phyloP scores from a whole-genome alignment of 2,329 filamentous ascomycete species.

The Venturia aucupariae region DNA sequence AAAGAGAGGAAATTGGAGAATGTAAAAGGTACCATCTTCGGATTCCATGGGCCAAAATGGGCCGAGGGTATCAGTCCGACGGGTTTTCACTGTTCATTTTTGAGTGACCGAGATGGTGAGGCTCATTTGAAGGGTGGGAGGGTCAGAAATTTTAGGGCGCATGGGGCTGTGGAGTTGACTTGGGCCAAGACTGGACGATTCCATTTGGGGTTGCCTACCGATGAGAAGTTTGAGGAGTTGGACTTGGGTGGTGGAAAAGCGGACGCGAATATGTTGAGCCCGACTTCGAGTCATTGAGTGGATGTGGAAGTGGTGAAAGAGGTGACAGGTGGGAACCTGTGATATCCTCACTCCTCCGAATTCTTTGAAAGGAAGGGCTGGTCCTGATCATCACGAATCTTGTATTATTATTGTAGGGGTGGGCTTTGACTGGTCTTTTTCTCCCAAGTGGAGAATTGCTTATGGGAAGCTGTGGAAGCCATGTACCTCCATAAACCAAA shows the following conservation, averaged over 20 bases:
- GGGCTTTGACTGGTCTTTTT: neutral
- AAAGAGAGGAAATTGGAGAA: slow-evolving; percentile 20
- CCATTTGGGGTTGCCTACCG: slow-evolving; percentile 35
- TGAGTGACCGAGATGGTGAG: slow-evolving; percentile 18
- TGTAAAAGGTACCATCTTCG: slow-evolving; percentile 32
- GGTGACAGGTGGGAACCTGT: neutral
- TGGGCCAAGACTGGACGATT: slow-evolving; percentile 34
- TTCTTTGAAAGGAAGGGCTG: neutral
- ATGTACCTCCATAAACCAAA: no score
- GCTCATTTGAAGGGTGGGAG: slow-evolving; percentile 27
- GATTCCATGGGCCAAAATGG: slow-evolving; percentile 32
- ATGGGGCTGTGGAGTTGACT: slow-evolving; percentile 25
- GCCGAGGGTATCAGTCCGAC: slow-evolving; percentile 32
- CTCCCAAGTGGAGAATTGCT: neutral
- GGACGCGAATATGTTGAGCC: neutral
- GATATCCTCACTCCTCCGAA: neutral
- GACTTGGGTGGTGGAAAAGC: neutral
- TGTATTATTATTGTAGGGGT: neutral
- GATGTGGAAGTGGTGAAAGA: neutral
- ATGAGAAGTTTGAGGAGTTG: slow-evolving; percentile 31
- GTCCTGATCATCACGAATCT: no score
- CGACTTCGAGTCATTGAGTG: neutral
- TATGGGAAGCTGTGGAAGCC: neutral
- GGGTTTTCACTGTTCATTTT: slow-evolving; percentile 28
- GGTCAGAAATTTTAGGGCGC: slow-evolving; percentile 30